A percentile compares a stretch with the other conserved stretches of the same genome.
Conservation (phyloP, 192 early-diverging fungal genomes). For the Linnemannia zychae region DNA sequence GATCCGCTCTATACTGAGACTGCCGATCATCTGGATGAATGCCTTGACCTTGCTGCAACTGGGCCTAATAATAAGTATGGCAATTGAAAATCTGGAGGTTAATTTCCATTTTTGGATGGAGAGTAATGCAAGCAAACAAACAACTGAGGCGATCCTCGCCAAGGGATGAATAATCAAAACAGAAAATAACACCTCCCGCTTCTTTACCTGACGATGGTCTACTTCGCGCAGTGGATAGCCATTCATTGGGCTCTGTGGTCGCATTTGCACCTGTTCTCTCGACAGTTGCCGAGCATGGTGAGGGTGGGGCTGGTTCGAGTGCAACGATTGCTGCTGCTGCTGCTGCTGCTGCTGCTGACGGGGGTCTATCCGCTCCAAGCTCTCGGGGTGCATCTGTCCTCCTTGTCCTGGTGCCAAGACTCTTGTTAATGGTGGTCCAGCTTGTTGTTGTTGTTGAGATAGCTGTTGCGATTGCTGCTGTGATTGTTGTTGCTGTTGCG, state of each 20-base stretch:
- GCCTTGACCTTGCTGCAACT: not conserved
- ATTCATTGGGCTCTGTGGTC: constrained; percentile 10
- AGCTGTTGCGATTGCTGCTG: not conserved
- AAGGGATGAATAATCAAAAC: not conserved
- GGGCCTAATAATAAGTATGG: not conserved
- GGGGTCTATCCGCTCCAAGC: constrained; percentile 10
- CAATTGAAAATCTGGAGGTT: not conserved
- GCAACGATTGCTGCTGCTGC: not conserved
- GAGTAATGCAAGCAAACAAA: not conserved
- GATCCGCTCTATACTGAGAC: constrained; percentile 15
- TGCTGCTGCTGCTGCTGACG: constrained; percentile 14
- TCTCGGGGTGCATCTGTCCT: not conserved
- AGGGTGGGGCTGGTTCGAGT: not conserved
- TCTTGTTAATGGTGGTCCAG: not conserved
- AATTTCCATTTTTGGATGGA: constrained; percentile 2
- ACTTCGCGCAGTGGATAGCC: not conserved
- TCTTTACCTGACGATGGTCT: not conserved
- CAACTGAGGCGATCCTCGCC: not conserved
- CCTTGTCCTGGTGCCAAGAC: constrained; percentile 16
- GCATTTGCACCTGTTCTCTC: constrained; percentile 20
- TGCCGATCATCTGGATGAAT: constrained; percentile 24
- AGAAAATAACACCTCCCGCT: not conserved
- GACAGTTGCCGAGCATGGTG: constrained; percentile 14
- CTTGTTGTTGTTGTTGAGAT: not conserved
- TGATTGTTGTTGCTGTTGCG: not conserved